Evolutionary conservation across 1,284 basidiomycete species (phyloP).

Genomic region (Ceratobasidium sp.): DNA sequence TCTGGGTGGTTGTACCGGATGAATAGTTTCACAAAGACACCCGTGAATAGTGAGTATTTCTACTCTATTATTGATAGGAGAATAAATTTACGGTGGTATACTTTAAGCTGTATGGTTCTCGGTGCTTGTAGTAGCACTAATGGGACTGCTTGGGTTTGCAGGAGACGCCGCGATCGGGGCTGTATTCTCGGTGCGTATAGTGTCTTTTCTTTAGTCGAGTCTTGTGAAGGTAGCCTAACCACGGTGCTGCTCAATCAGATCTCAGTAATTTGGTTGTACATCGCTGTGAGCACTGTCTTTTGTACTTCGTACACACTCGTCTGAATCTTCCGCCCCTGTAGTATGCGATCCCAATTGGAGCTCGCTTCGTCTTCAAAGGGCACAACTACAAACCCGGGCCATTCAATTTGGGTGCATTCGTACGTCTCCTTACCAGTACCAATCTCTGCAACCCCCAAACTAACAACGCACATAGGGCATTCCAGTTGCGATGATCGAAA

Average conservation of each 20-base stretch:
- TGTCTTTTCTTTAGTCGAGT: background rate
- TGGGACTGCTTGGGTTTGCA: constrained; percentile 73
- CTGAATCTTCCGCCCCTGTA: background rate
- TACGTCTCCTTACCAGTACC: constrained; percentile 56
- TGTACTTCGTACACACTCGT: background rate
- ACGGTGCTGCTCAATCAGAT: constrained; percentile 46
- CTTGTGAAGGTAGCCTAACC: background rate
- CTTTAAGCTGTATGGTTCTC: constrained; percentile 66
- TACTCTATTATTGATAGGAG: background rate
- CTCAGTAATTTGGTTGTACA: constrained; percentile 46
- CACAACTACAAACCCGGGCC: constrained; percentile 68
- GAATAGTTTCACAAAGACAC: constrained; percentile 70
- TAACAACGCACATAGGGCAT: constrained; percentile 48
- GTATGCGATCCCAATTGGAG: constrained; percentile 64
- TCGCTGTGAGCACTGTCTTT: constrained; percentile 37
- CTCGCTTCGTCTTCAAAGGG: constrained; percentile 50
- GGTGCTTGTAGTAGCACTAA: constrained; percentile 58
- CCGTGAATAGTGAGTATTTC: constrained; percentile 61
- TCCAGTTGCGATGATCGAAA: constrained; percentile 50
- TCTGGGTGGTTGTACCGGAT: constrained; percentile 74
- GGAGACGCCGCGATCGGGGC: constrained; percentile 72
- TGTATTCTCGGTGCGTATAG: constrained; percentile 64
- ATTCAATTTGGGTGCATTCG: constrained; percentile 69
- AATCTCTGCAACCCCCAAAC: constrained; percentile 5
- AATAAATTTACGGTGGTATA: background rate